Conservation (phyloP, 768 basidiomycete genomes). For the Tricholoma sp. region DNA sequence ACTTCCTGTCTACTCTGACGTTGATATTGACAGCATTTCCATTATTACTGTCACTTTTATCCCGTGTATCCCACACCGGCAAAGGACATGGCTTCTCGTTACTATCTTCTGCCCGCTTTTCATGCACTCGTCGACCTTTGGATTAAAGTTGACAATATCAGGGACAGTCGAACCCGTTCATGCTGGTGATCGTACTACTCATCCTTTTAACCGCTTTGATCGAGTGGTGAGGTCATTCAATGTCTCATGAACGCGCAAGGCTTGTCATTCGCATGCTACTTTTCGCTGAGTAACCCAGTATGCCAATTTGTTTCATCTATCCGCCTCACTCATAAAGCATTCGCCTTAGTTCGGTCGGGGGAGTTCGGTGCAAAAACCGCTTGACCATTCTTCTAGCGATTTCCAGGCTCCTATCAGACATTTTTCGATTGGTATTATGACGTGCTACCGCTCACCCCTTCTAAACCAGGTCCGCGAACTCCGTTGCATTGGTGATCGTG, state of each 20-base stretch:
- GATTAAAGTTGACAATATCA: too few relatives aligned
- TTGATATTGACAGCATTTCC: slow-evolving; percentile 30
- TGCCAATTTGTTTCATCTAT: slow-evolving; percentile 7
- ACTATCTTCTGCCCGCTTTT: slow-evolving; percentile 26
- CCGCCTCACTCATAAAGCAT: background rate
- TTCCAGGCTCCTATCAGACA: slow-evolving; percentile 34
- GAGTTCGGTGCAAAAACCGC: slow-evolving; percentile 30
- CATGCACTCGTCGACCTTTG: slow-evolving; percentile 5
- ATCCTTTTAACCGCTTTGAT: too few relatives aligned
- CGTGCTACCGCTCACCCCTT: slow-evolving; percentile 19
- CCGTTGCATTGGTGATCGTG: slow-evolving; percentile 28
- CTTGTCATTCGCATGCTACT: slow-evolving; percentile 62
- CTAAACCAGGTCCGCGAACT: slow-evolving; percentile 10
- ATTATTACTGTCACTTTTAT: slow-evolving; percentile 7
- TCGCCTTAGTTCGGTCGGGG: slow-evolving; percentile 19
- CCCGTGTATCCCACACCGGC: slow-evolving; percentile 29
- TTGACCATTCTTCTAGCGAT: slow-evolving; percentile 24
- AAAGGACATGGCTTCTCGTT: slow-evolving; percentile 10
- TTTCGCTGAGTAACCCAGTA: slow-evolving; percentile 41
- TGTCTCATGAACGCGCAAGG: slow-evolving; percentile 49
- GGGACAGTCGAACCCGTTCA: too few relatives aligned
- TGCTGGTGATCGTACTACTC: too few relatives aligned
- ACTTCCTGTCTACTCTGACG: background rate
- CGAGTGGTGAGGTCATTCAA: too few relatives aligned
- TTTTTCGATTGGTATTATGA: slow-evolving; percentile 21